Evolutionary conservation across 768 basidiomycete species (phyloP), one percentile per base, ranked within the genome.

Genomic region (Tubosaeta sp.): DNA sequence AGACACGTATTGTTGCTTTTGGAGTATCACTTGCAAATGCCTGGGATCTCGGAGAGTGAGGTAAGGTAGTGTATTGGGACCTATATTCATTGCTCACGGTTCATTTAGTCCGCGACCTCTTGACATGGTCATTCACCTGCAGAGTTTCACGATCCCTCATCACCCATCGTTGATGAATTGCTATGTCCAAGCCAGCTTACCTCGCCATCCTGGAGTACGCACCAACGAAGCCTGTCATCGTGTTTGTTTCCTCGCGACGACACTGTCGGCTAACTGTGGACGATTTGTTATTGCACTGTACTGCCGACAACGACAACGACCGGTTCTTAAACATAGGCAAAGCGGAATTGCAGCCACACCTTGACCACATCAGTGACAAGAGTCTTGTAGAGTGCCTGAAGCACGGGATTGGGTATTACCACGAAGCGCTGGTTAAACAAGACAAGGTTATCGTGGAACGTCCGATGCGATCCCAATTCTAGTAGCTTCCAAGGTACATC

Each of bases 101-200:
- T 49, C 41, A 11, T 43, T 18, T 57, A 92, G 92, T 59, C 92
- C 94, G 14, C 90, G 95, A 18, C 94, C 95, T 3, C 73, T 97
- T 11, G 94, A 96, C 57, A 88, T 99, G 84, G 93, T 97, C 52
- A 94, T 99, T 43, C 94, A 98, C 63, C 73, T 99, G 8, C 96
- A 99, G 63, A 93, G 90, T 36, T 99, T 96, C 75, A 82, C 81
- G 25, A 90, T 94, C 41, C 91, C 94, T n/a, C 96, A 98, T 64
- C 96, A 95, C 82, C 94, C 96, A 0, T 95, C 94, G 0, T 75
- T 99, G 36, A 98, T 99, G 95, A n/a, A 92, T 98, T 53, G 81
- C 94, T 40, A 98, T 99, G 96, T 94, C 94, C 9, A 98, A 98
- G 66, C 96, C 96, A 0, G 90, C 95, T 0, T 98, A 97, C 66